phyloP scores from a whole-genome alignment of 148 eudicot species.

The Amaranthus cruentus region DNA sequence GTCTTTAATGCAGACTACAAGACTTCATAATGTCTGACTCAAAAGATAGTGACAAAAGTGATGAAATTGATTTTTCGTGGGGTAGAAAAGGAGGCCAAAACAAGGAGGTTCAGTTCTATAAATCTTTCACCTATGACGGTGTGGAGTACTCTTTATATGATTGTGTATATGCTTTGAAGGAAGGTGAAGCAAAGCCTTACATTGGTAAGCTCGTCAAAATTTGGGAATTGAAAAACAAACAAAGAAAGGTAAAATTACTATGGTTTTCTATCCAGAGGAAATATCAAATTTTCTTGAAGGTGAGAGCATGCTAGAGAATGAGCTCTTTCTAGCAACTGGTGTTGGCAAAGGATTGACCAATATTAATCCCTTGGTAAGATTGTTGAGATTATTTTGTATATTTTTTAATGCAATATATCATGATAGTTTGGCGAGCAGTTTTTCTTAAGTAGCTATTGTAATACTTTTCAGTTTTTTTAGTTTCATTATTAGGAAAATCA shows the following conservation, averaged over 20 bases:
- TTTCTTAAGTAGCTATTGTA: not conserved
- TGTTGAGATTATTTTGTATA: not conserved
- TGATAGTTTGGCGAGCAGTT: not conserved
- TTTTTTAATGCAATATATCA: not conserved
- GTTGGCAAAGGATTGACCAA: slow-evolving; percentile 54
- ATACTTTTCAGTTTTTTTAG: too few species aligned
- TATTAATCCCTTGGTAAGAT: slow-evolving; percentile 53
- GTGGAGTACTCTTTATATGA: slow-evolving; percentile 53
- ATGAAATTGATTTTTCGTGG: slow-evolving; percentile 54
- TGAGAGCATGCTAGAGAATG: slow-evolving; percentile 33
- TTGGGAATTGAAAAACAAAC: slow-evolving; percentile 39
- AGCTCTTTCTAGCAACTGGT: slow-evolving; percentile 64
- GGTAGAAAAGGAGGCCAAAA: slow-evolving; percentile 48
- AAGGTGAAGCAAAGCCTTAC: slow-evolving; percentile 44
- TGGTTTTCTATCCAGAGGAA: slow-evolving; percentile 78
- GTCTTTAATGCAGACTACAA: slow-evolving; percentile 7
- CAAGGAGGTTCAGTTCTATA: slow-evolving; percentile 50
- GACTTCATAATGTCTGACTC: slow-evolving; percentile 19
- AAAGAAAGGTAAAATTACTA: slow-evolving; percentile 49
- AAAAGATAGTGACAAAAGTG: slow-evolving; percentile 20
- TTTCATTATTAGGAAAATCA: too few species aligned
- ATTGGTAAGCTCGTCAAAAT: slow-evolving; percentile 62
- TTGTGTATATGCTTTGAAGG: slow-evolving; percentile 51
- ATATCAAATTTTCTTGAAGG: slow-evolving; percentile 39
- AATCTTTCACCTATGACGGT: slow-evolving; percentile 59